Base-by-base conservation (phyloP, 2,329 filamentous ascomycete species). In the Basipetospora sp. region DNA sequence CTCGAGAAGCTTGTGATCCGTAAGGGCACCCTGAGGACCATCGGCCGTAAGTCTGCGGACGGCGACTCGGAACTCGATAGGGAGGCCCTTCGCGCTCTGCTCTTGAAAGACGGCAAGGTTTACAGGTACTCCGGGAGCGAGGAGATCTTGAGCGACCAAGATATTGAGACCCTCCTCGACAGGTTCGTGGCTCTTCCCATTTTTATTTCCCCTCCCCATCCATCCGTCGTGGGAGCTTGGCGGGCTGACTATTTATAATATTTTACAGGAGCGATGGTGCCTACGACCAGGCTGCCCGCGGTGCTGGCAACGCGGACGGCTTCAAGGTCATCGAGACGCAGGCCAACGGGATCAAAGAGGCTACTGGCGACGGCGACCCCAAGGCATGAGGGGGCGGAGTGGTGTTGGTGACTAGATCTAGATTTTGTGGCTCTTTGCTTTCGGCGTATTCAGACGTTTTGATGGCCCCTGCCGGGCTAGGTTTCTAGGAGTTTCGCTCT, bases 1-100 rank as follows among this genome's bases (percentile, higher is more conserved):
- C 68, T 98, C 0, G 90, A 98, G 54, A 93, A 94, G 53, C 66
- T 98, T 0, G 85, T 98, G 5, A 98, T 98, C 50, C 82, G 88
- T 43, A 96, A 96, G 54, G 88, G 88, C 2, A 77, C 81, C 4
- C 88, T 92, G 57, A 74, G 69, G 45, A 77, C 71, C 9, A 74
- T 86, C 59, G 66, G 64, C 0, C 69, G 80, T 48, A 76, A 76
- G 47, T 64, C 71, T 46, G 63, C 67, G 38, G 49, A 59, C 36
- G 62, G 51, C 41, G 67, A 59, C 43, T 60, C 62, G 37, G 73
- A 67, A 41, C 56, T 82, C 1, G 69, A 77, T 36, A 67, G 70
- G 16, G 70, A 86, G 43, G 65, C 64, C 8, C 62, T 82, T 17
- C 69, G 65, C 43, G 68, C 69, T 5, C 59, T 82, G 9, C 58